Percentiles rank a stretch among this genome's conserved stretches.
phyloP scores from a whole-genome alignment of 2,329 filamentous ascomycete species.

The Cucurbitaria berberidis region DNA sequence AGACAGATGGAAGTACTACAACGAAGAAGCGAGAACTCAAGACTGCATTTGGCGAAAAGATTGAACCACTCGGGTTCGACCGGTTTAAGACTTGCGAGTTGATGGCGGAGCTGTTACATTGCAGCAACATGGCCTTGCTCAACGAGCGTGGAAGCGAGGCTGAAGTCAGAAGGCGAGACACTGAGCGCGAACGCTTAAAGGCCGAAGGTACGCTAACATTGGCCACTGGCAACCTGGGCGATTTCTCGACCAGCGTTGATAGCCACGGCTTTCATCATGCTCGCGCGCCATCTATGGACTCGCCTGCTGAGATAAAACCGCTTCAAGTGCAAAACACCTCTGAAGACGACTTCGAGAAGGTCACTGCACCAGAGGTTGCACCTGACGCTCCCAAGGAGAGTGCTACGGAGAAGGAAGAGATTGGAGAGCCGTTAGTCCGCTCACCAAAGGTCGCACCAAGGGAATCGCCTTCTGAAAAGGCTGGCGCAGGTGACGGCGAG shows the following conservation, averaged over 20 bases:
- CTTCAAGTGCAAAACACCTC: constrained; percentile 81
- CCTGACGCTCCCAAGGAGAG: constrained; percentile 64
- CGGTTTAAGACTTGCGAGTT: constrained; percentile 98
- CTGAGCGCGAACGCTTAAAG: constrained; percentile 79
- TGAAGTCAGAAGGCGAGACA: constrained; percentile 78
- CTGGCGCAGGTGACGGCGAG: constrained; percentile 62
- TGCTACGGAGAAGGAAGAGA: constrained; percentile 59
- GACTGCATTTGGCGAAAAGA: constrained; percentile 87
- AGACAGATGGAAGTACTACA: constrained; percentile 63
- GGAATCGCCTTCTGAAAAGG: constrained; percentile 29
- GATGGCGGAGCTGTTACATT: constrained; percentile 96
- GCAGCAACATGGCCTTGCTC: constrained; percentile 96
- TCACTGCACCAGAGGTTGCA: constrained; percentile 71
- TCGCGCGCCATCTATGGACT: constrained; percentile 55
- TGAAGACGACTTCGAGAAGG: constrained; percentile 95
- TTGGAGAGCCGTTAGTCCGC: constrained; percentile 45
- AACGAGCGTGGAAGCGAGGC: constrained; percentile 92
- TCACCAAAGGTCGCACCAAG: constrained; percentile 54
- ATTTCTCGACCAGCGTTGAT: constrained; percentile 59
- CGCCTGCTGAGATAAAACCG: constrained; percentile 70
- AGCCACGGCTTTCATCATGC: constrained; percentile 60
- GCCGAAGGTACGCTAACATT: constrained; percentile 75
- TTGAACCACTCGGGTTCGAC: constrained; percentile 95
- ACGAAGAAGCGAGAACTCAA: constrained; percentile 76
- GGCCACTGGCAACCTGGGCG: constrained; percentile 62